phyloP scores from a whole-genome alignment of 192 early-diverging fungal species.

The Podila minutissima region DNA sequence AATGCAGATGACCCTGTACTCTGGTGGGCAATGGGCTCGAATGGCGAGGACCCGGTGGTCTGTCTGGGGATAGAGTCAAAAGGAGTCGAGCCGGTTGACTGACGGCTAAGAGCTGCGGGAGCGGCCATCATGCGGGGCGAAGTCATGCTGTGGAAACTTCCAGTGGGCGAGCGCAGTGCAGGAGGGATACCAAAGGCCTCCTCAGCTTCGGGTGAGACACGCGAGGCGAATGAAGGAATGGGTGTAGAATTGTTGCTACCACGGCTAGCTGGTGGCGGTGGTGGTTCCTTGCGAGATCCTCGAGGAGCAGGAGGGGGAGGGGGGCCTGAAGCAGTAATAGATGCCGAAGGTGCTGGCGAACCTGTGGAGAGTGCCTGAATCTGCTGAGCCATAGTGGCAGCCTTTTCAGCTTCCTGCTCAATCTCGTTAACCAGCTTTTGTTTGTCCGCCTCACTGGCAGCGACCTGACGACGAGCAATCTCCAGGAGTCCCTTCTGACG shows the following conservation, averaged over 20 bases:
- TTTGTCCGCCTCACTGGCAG: conserved; percentile 68
- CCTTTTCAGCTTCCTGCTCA: conserved; percentile 47
- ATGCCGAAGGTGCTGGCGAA: background rate
- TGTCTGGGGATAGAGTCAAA: conserved; percentile 24
- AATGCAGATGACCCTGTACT: conserved; percentile 18
- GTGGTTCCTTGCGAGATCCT: conserved; percentile 46
- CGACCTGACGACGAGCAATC: conserved; percentile 71
- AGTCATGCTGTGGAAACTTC: conserved; percentile 38
- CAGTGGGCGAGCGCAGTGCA: conserved; percentile 44
- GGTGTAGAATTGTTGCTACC: conserved; percentile 12
- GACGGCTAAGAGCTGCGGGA: conserved; percentile 13
- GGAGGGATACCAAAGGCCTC: conserved; percentile 50
- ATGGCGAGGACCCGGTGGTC: conserved; percentile 25
- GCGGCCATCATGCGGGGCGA: conserved; percentile 16
- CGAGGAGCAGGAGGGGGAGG: conserved; percentile 45
- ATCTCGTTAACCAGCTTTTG: conserved; percentile 66
- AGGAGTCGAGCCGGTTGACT: conserved; percentile 39
- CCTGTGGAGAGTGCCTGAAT: conserved; percentile 13
- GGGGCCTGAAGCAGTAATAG: background rate
- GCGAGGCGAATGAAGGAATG: background rate
- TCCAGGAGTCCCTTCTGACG: conserved; percentile 69
- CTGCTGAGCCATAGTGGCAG: conserved; percentile 21
- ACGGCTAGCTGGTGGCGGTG: conserved; percentile 48
- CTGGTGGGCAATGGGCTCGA: conserved; percentile 26
- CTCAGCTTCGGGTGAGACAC: conserved; percentile 31